Evolutionary conservation across 2,329 filamentous ascomycete genomes (phyloP).

Genomic region (Fusarium oxysporum): DNA sequence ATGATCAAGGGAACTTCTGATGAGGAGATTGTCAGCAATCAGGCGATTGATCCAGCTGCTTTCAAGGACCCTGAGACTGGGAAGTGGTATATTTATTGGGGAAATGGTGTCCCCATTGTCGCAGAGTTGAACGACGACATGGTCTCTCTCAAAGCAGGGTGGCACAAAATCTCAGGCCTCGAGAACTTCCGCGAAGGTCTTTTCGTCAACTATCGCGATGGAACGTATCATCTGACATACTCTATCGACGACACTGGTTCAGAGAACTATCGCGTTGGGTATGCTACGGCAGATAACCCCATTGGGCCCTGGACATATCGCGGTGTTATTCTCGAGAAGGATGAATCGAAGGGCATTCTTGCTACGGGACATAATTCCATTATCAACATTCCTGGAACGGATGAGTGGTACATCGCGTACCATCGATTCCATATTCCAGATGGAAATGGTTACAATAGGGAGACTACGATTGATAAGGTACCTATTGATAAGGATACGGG

Average conservation of each 20-base stretch:
- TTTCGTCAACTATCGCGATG: constrained; percentile 59
- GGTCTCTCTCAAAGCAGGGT: constrained; percentile 55
- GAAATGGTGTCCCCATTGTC: constrained; percentile 57
- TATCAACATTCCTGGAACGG: constrained; percentile 58
- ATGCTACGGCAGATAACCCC: constrained; percentile 53
- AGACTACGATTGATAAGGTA: constrained; percentile 57
- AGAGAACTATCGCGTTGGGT: constrained; percentile 60
- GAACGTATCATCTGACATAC: constrained; percentile 61
- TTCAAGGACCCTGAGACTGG: constrained; percentile 70
- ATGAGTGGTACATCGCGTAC: constrained; percentile 63
- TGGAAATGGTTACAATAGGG: constrained; percentile 57
- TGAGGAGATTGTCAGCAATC: constrained; percentile 54
- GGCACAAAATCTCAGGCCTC: constrained; percentile 51
- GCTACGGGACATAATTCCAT: constrained; percentile 60
- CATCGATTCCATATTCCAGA: constrained; percentile 60
- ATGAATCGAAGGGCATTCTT: constrained; percentile 55
- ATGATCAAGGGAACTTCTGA: constrained; percentile 60
- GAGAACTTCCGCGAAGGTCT: constrained; percentile 55
- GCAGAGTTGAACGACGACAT: constrained; percentile 60
- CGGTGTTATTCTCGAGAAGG: constrained; percentile 58
- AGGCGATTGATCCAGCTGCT: constrained; percentile 70
- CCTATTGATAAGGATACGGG: constrained; percentile 53
- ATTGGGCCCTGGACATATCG: constrained; percentile 59
- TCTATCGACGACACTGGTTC: constrained; percentile 61
- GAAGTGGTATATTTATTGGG: constrained; percentile 72